Conservation (phyloP, 495 filamentous ascomycete genomes). For the Tirmania nivea region DNA sequence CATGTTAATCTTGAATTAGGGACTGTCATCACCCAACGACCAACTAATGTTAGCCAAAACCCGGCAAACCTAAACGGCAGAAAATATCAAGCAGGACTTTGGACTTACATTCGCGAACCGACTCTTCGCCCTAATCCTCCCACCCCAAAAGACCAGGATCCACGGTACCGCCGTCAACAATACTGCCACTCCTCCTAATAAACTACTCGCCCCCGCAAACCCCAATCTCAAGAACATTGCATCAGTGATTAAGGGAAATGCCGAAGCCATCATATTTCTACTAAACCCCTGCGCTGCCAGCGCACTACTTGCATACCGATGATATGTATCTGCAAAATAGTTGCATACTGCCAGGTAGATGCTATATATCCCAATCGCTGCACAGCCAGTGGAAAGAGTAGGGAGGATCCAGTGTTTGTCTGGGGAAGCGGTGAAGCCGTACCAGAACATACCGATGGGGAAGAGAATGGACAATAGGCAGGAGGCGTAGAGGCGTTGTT, state of each 20-base stretch:
- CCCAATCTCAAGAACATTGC: slow-evolving; percentile 51
- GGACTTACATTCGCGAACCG: slow-evolving; percentile 38
- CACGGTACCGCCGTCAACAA: slow-evolving; percentile 62
- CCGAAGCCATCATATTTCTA: slow-evolving; percentile 63
- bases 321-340: slow-evolving; percentile 82
- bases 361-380: slow-evolving; percentile 73
- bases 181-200: slow-evolving; percentile 55
- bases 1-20: too few relatives aligned
- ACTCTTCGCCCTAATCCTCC: slow-evolving; percentile 53
- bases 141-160: slow-evolving; percentile 63
- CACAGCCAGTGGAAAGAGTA: slow-evolving; percentile 42
- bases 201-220: slow-evolving; percentile 46
- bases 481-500: slow-evolving; percentile 63
- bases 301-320: slow-evolving; percentile 63
- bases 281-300: slow-evolving; percentile 71
- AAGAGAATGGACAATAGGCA: slow-evolving; percentile 37
- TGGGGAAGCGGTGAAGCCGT: slow-evolving; percentile 49
- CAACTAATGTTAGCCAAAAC: too few relatives aligned
- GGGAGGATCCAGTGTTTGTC: slow-evolving; percentile 61
- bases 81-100: background rate
- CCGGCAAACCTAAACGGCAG: too few relatives aligned
- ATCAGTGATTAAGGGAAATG: slow-evolving; percentile 57
- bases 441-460: slow-evolving; percentile 60
- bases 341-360: slow-evolving; percentile 87
- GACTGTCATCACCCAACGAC: too few relatives aligned